Evolutionary conservation across 495 filamentous ascomycete species (phyloP).

Genomic region (Penicillium coprophilum): DNA sequence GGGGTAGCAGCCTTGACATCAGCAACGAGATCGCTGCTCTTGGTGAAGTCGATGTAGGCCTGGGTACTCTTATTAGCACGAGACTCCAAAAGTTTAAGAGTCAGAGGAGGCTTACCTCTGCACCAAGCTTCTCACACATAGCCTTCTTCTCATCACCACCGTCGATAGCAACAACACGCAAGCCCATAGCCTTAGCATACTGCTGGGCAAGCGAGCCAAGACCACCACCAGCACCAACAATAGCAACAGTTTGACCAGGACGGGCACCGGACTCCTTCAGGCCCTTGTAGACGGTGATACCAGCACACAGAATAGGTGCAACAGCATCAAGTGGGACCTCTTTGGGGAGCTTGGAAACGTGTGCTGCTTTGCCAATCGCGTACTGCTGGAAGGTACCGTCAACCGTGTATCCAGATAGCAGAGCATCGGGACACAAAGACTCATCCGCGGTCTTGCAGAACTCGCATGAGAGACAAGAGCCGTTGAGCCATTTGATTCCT

Average conservation of each 20-base stretch:
- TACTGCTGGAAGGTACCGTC: slow-evolving; percentile 95
- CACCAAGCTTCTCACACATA: slow-evolving; percentile 65
- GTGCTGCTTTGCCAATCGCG: slow-evolving; percentile 77
- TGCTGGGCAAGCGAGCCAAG: slow-evolving; percentile 78
- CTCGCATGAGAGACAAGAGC: slow-evolving; percentile 71
- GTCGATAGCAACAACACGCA: slow-evolving; percentile 73
- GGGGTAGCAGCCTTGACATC: slow-evolving; percentile 74
- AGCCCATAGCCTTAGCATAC: slow-evolving; percentile 84
- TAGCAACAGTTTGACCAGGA: slow-evolving; percentile 69
- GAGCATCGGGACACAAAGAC: slow-evolving; percentile 69
- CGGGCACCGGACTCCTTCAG: slow-evolving; percentile 72
- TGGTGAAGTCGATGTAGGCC: slow-evolving; percentile 74
- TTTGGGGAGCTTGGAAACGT: slow-evolving; percentile 78
- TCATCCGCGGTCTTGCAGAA: slow-evolving; percentile 79
- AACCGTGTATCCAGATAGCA: slow-evolving; percentile 85
- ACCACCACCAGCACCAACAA: slow-evolving; percentile 85
- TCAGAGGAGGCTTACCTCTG: slow-evolving; percentile 28
- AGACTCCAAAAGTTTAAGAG: background rate
- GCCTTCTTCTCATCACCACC: slow-evolving; percentile 71
- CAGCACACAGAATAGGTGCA: slow-evolving; percentile 80
- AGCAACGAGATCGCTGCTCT: slow-evolving; percentile 66
- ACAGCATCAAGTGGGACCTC: slow-evolving; percentile 71
- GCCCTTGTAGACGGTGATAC: slow-evolving; percentile 89
- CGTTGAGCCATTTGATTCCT: slow-evolving; percentile 92
- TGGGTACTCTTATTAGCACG: slow-evolving; percentile 10